Percentiles rank a stretch among this genome's conserved stretches.
These are phyloP conservation scores for Vitis rupestris DNA, from an alignment of 164 flowering plant genomes.

Conservation along the genomic window DNA sequence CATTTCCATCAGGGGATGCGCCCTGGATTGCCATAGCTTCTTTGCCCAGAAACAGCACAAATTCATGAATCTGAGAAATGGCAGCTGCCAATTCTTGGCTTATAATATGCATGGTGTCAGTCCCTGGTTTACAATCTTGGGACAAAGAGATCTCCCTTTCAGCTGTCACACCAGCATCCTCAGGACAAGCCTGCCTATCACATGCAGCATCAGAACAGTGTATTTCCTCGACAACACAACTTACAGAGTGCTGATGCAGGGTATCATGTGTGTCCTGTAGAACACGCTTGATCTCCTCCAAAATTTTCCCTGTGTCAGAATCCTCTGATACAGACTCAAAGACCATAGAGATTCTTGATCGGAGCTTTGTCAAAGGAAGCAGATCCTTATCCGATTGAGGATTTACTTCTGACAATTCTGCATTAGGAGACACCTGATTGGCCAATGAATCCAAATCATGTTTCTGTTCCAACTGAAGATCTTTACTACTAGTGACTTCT, in stretches of 20 bases:
- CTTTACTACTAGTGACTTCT: conserved; percentile 24
- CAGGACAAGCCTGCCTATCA: conserved; percentile 26
- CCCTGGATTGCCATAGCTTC: conserved; percentile 51
- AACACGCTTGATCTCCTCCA: conserved; percentile 51
- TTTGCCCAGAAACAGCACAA: conserved; percentile 63
- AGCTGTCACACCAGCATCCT: conserved; percentile 29
- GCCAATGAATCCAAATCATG: conserved; percentile 11
- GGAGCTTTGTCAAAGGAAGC: conserved; percentile 31
- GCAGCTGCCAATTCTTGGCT: conserved; percentile 47
- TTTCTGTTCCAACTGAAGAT: conserved; percentile 21
- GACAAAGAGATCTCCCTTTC: conserved; percentile 28
- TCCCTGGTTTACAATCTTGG: conserved; percentile 20
- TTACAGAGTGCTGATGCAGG: conserved; percentile 30
- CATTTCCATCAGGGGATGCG: conserved; percentile 36
- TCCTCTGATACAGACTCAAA: conserved; percentile 39
- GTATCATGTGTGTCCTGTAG: conserved; percentile 46
- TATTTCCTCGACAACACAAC: conserved; percentile 29
- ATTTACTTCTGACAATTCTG: conserved; percentile 11
- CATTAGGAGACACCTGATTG: conserved; percentile 17
- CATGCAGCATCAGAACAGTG: conserved; percentile 28
- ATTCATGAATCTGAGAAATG: conserved; percentile 66
- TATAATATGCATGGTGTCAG: conserved; percentile 12
- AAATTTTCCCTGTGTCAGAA: conserved; percentile 33
- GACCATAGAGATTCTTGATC: conserved; percentile 33
- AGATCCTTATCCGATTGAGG: conserved; percentile 20